Conservation (phyloP, 345 rosid species). For the Dipteronia dyeriana region DNA sequence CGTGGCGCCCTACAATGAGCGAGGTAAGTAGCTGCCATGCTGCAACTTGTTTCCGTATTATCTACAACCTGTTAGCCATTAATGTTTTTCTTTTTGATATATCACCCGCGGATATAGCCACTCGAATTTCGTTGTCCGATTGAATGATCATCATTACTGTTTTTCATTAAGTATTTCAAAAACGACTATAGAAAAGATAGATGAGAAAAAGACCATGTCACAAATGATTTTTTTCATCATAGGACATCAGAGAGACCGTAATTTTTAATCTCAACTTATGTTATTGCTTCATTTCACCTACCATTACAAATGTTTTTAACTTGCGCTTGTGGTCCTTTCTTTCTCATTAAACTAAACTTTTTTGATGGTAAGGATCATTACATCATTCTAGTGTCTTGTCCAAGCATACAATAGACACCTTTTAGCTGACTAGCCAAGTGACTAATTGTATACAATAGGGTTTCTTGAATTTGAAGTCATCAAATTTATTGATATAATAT, state of each 20-base stretch:
- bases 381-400: constrained; percentile 28
- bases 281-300: background rate
- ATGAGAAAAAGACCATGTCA: background rate
- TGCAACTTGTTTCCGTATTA: constrained; percentile 1
- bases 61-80: background rate
- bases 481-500: constrained; percentile 1
- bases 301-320: background rate
- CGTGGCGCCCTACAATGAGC: constrained; percentile 85
- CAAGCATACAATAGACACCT: constrained; percentile 17
- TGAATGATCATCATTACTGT: too few relatives aligned
- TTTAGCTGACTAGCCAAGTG: constrained; percentile 18
- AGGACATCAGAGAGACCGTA: background rate
- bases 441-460: constrained; percentile 10
- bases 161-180: background rate
- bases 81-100: too few relatives aligned
- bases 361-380: constrained; percentile 21
- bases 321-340: background rate
- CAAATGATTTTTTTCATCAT: background rate
- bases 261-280: background rate
- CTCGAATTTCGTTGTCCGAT: too few relatives aligned
- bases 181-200: background rate
- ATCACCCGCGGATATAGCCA: too few relatives aligned
- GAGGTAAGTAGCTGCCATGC: constrained; percentile 49
- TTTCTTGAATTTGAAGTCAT: background rate
- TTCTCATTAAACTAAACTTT: constrained; percentile 3